Evolutionary conservation across 257 asterid species (phyloP).

Genomic region (Ocimum tenuiflorum): DNA sequence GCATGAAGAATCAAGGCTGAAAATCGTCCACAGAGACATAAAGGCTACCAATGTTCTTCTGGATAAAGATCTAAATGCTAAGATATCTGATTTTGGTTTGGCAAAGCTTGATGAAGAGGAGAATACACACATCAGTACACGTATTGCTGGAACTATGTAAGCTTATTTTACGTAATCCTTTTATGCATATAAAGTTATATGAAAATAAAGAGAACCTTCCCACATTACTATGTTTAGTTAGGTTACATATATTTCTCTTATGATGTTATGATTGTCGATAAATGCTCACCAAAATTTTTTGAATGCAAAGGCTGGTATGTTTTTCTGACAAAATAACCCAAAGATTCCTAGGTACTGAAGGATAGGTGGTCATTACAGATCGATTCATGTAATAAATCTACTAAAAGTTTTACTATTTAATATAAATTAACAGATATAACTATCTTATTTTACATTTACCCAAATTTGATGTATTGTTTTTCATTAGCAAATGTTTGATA

Average conservation of each 20-base stretch:
- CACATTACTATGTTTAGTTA: neutral
- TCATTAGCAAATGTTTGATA: neutral
- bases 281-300: too few relatives aligned
- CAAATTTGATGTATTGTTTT: neutral
- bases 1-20: conserved; percentile 78
- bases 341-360: neutral
- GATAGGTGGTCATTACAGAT: neutral
- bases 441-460: neutral
- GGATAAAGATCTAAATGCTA: conserved; percentile 56
- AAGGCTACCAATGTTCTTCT: conserved; percentile 77
- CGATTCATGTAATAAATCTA: too few relatives aligned
- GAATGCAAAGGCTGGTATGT: too few relatives aligned
- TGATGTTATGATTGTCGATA: too few relatives aligned
- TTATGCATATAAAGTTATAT: neutral
- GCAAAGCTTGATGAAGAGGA: conserved; percentile 85
- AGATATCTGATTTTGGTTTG: conserved; percentile 81
- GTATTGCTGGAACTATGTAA: conserved; percentile 76
- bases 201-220: neutral
- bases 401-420: too few relatives aligned
- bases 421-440: too few relatives aligned
- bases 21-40: conserved; percentile 77
- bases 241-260: too few relatives aligned
- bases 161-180: conserved; percentile 9
- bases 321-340: too few relatives aligned
- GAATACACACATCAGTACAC: conserved; percentile 72